Conservation (phyloP, 2,329 filamentous ascomycete genomes). For the Alternaria sp. region DNA sequence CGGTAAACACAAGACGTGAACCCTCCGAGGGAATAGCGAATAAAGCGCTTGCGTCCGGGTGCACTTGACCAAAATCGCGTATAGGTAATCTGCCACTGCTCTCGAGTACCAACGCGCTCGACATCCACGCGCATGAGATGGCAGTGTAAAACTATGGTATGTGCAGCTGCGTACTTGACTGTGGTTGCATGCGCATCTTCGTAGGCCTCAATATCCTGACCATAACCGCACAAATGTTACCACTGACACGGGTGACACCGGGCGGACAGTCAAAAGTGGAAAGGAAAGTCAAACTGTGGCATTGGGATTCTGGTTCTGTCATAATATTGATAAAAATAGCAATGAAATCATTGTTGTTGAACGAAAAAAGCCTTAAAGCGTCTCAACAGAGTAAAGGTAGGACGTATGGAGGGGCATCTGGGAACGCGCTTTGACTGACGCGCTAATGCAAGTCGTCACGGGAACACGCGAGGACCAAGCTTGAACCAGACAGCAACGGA, state of each 20-base stretch:
- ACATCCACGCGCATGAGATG: neutral
- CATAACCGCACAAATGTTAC: conserved; percentile 10
- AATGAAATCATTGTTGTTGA: neutral
- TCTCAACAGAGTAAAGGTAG: neutral
- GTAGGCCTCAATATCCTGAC: conserved; percentile 7
- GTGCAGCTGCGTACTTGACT: neutral
- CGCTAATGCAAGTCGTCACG: conserved; percentile 43
- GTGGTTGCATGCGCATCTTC: neutral
- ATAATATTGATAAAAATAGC: neutral
- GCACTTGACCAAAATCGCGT: neutral
- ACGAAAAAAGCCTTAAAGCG: neutral
- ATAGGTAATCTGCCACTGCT: neutral
- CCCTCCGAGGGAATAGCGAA: neutral
- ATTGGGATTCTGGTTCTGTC: neutral
- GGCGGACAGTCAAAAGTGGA: neutral
- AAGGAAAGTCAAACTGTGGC: neutral
- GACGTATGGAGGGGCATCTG: conserved; percentile 7
- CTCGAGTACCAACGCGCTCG: neutral
- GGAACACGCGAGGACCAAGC: conserved; percentile 16
- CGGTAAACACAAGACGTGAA: neutral
- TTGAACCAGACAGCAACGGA: neutral
- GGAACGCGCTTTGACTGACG: conserved; percentile 19
- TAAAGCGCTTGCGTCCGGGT: conserved; percentile 1
- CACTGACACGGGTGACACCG: neutral
- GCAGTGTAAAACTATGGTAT: neutral